Evolutionary conservation across 257 asterid genomes (phyloP), one percentile per base, ranked within the genome.

Genomic region (Solanum bukasovii): DNA sequence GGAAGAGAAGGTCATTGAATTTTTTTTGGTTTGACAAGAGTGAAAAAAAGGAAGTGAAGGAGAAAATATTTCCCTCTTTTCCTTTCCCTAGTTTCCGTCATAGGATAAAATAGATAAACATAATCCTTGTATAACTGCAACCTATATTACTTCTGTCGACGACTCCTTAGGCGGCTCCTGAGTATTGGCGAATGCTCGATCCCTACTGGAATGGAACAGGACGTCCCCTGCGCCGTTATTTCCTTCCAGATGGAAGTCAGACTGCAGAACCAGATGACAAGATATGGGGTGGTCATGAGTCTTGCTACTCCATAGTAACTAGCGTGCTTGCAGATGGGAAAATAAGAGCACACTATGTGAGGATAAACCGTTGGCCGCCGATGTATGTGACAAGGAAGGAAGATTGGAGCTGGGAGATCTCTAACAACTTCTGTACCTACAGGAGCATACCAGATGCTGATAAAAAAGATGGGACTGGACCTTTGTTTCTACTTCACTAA

Each of bases 261-360:
- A 92, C 93, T 4, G 98, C 96, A 0, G 99, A 93, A 75, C 85
- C 91, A 9, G 93, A 85, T 40, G 99, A 96, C 91, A 44, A 29
- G 86, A 95, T 94, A 37, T 96, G 98, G 99, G 99, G 98, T 4
- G 99, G 99, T 59, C 99, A 96, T 20, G 98, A 96, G 85, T 92
- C 96, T 8, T 93, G 98, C 44, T 95, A 90, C 92, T 92, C 94
- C 63, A 86, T 93, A 12, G 97, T 96, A 29, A 96, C 99, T 0
- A 94, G 99, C 33, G 77, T 94, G 52, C 86, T 94, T 33, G 90
- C 89, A 13, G 92, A 91, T 52, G 96, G 96, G 75, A 91, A 91
- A 87, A 92, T 96, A 20, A 89, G 99, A 63, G 92, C 91, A 38
- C 98, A 96, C 89, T 96, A 95, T 33, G 97, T 96, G 42, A 91